Evolutionary conservation across 1,284 basidiomycete species (phyloP), one percentile per base, ranked within the genome.

Genomic region (Rhodofomes roseus): DNA sequence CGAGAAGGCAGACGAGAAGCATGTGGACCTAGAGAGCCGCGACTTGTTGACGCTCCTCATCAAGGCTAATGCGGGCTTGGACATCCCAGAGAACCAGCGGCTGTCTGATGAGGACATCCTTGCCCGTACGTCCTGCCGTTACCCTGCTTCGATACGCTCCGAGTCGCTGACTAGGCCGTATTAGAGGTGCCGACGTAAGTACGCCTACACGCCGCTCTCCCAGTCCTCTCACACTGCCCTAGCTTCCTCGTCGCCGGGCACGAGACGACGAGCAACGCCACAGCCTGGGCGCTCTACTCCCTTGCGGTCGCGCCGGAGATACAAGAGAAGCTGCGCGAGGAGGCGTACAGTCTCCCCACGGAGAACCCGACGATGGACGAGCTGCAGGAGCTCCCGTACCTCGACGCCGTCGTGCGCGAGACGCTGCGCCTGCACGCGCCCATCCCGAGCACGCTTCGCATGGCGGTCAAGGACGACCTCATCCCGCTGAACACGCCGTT

Each of bases 371-470:
- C 20, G 16, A 58, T 58, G 57, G 57, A 58, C 23, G 29, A 67
- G 53, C 75, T 89, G 22, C 79, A 81, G 59, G 71, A 76, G 1
- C 74, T 89, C 11, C 79, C 80, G 1, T 87, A 87, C 65, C 83
- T 89, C 16, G 87, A 89, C 62, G 74, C 75, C n/a, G 85, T 93
- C 16, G 77, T 91, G 3, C 81, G 86, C 34, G 93, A 95, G 72
- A 78, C 80, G 0, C 74, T 95, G 36, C 81, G 92, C 16, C 64
- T 92, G 9, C 77, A 87, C 64, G 66, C 85, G 0, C 90, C 91
- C 1, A 86, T 90, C 0, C 74, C 84, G 0, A 69, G 66, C 1
- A 84, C 84, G 0, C 68, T 81, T n/a, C 80, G 91, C 2, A 71
- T 79, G 8, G 79, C 80, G 0, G 70, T 68, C 39, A 73, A 80